Percentiles rank a stretch among this genome's conserved stretches.
These are phyloP conservation scores for Symbiodinium natans DNA, from an alignment of 73 alveolate species.

Conservation along the genomic window DNA sequence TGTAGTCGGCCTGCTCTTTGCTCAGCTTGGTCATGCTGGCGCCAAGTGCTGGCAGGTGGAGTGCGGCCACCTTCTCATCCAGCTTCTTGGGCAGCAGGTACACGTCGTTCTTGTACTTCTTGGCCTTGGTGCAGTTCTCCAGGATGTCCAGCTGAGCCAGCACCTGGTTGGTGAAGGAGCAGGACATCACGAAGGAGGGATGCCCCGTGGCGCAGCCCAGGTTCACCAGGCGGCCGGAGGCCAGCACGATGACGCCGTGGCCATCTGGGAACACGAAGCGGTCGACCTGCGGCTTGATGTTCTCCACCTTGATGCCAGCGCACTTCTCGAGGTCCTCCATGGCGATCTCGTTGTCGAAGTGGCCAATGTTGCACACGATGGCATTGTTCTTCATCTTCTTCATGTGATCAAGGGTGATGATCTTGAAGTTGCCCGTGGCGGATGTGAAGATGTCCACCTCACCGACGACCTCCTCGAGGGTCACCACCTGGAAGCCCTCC, in stretches of 20 bases:
- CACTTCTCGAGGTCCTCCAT: constrained; percentile 97
- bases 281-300: constrained; percentile 98
- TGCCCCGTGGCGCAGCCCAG: constrained; percentile 99
- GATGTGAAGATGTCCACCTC: constrained; percentile 98
- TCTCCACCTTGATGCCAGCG: constrained; percentile 96
- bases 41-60: constrained; percentile 97
- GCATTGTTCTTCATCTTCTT: constrained; percentile 99
- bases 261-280: constrained; percentile 98
- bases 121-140: constrained; percentile 97
- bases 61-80: constrained; percentile 97
- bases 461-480: constrained; percentile 96
- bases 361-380: constrained; percentile 99
- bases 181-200: constrained; percentile 98
- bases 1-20: constrained; percentile 97
- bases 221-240: constrained; percentile 98
- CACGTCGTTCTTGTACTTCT: constrained; percentile 97
- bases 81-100: constrained; percentile 97
- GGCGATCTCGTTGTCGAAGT: constrained; percentile 99
- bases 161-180: constrained; percentile 98
- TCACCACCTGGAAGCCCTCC: constrained; percentile 98
- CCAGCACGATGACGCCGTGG: constrained; percentile 97
- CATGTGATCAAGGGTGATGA: constrained; percentile 98
- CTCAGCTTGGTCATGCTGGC: constrained; percentile 97
- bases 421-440: constrained; percentile 98
- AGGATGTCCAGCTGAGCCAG: constrained; percentile 98